phyloP scores from a whole-genome alignment of 441 rosid genomes.

The Populus hybrid region DNA sequence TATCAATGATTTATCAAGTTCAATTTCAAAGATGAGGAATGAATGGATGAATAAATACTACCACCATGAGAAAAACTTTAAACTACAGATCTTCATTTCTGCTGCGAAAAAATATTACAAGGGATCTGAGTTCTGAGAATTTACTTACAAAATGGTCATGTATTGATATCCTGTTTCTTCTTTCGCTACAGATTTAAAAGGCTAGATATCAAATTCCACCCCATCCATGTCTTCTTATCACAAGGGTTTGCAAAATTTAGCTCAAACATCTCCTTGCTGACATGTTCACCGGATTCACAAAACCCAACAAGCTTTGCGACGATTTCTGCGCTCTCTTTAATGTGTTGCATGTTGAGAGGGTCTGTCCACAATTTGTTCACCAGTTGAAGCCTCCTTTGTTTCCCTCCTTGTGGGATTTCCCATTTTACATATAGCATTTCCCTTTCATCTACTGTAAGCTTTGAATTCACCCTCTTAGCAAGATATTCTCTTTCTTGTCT shows the following conservation, averaged over 20 bases:
- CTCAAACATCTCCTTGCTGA: conserved; percentile 90
- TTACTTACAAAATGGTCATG: background rate
- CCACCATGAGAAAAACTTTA: no score
- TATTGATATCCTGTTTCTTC: background rate
- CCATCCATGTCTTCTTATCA: conserved; percentile 88
- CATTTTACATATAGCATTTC: conserved; percentile 71
- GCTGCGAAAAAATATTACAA: background rate
- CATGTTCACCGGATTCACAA: conserved; percentile 68
- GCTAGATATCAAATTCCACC: conserved; percentile 84
- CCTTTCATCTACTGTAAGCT: conserved; percentile 70
- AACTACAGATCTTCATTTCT: background rate
- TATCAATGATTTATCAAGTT: no score
- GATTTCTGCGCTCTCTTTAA: conserved; percentile 68
- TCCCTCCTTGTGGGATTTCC: conserved; percentile 80
- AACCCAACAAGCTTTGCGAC: conserved; percentile 87
- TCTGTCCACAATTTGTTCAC: conserved; percentile 87
- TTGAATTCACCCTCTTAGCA: conserved; percentile 72
- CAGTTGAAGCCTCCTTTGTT: conserved; percentile 79
- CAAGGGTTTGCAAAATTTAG: conserved; percentile 63
- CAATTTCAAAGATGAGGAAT: no score
- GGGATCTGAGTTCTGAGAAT: background rate
- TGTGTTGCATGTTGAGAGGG: conserved; percentile 66
- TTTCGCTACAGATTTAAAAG: conserved; percentile 51
- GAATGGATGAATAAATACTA: no score
- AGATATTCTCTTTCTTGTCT: conserved; percentile 84